These are phyloP conservation scores for Colletotrichum viniferum DNA, from an alignment of 2,329 filamentous ascomycete species.

Conservation along the genomic window DNA sequence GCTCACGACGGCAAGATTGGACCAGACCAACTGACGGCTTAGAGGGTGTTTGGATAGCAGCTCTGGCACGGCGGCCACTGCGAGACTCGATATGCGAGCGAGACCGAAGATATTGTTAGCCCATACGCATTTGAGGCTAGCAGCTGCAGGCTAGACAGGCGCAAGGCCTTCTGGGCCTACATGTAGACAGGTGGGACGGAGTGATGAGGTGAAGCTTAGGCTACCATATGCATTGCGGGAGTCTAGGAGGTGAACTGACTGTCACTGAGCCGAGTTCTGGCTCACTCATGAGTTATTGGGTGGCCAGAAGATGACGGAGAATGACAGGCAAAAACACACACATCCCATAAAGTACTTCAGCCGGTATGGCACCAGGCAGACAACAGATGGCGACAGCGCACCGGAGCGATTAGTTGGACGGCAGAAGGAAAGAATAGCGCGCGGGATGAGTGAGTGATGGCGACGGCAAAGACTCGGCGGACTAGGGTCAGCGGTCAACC, in stretches of 20 bases:
- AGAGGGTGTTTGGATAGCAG: not conserved
- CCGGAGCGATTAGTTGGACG: not conserved
- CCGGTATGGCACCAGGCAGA: not conserved
- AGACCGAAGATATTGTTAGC: not conserved
- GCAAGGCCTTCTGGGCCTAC: not conserved
- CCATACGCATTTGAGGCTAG: not conserved
- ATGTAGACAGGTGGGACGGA: not conserved
- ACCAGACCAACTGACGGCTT: not conserved
- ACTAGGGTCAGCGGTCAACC: constrained; percentile 11
- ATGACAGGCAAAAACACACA: not conserved
- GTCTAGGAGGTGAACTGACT: not conserved
- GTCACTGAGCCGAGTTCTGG: not conserved
- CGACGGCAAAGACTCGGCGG: not conserved
- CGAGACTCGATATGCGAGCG: not conserved
- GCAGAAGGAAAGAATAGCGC: not conserved
- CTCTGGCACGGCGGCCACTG: not conserved
- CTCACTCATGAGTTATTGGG: not conserved
- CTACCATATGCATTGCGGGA: not conserved
- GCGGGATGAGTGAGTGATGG: not conserved
- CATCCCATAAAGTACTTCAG: not conserved
- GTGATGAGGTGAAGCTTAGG: not conserved
- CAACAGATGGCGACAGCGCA: not conserved
- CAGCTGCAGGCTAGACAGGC: not conserved
- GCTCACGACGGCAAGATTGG: not conserved
- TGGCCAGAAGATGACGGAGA: not conserved